phyloP scores from a whole-genome alignment of 2,329 filamentous ascomycete genomes.

The Thelonectria discophora region DNA sequence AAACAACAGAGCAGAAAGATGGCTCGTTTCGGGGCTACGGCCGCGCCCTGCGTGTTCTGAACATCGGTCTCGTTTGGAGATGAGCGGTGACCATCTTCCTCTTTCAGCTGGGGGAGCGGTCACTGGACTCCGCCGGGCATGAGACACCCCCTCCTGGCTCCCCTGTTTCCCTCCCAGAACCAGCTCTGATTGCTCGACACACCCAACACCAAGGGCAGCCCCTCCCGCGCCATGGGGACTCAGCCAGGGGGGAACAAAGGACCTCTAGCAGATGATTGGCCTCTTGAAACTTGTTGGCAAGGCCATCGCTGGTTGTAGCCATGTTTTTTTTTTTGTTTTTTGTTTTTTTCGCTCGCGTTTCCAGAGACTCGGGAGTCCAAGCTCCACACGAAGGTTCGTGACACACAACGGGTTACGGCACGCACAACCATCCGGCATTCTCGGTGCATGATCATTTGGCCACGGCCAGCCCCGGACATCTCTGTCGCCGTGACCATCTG shows the following conservation, averaged over 20 bases:
- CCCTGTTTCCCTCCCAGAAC: constrained; percentile 12
- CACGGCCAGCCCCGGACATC: constrained; percentile 28
- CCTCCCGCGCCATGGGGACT: constrained; percentile 41
- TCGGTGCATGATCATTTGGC: constrained; percentile 32
- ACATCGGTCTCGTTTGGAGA: constrained; percentile 21
- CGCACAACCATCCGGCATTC: constrained; percentile 38
- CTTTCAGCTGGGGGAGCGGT: constrained; percentile 37
- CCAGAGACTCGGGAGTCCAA: constrained; percentile 47
- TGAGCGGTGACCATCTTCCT: constrained; percentile 31
- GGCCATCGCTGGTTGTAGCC: constrained; percentile 37
- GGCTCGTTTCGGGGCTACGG: constrained; percentile 9
- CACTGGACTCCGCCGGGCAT: constrained; percentile 29
- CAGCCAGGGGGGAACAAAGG: constrained; percentile 31
- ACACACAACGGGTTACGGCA: constrained; percentile 35
- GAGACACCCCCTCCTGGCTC: constrained; percentile 29
- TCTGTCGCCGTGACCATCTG: constrained; percentile 27
- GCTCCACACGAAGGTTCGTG: constrained; percentile 44
- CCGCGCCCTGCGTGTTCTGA: constrained; percentile 13
- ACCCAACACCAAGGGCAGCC: constrained; percentile 35
- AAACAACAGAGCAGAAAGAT: constrained; percentile 15
- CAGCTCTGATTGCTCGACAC: constrained; percentile 36
- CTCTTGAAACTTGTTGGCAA: constrained; percentile 31
- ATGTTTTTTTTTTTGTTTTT: constrained; percentile 38
- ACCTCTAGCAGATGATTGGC: constrained; percentile 38
- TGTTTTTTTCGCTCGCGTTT: constrained; percentile 39